A percentile compares a stretch with the other conserved stretches of the same genome.
phyloP scores from a whole-genome alignment of 768 basidiomycete genomes.

The Pleurotus cornucopiae region DNA sequence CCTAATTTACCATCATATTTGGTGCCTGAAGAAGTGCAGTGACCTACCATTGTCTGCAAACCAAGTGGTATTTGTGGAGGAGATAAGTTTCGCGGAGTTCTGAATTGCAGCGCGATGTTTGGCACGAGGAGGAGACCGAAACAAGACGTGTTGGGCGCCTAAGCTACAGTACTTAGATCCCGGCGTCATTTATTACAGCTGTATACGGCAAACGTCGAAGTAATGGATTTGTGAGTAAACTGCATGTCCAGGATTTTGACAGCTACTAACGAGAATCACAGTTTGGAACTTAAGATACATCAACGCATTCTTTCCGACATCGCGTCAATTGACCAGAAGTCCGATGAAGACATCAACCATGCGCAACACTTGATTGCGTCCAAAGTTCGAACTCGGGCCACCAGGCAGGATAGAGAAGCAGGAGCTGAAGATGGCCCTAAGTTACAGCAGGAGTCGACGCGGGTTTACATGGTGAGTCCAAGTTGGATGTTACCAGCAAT shows the following conservation, averaged over 20 bases:
- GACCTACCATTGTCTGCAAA: too few species aligned
- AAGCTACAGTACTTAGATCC: not conserved
- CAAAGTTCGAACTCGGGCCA: conserved; percentile 44
- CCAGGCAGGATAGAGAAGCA: conserved; percentile 20
- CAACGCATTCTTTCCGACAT: conserved; percentile 75
- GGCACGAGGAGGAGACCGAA: not conserved
- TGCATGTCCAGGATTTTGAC: not conserved
- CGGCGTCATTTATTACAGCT: not conserved
- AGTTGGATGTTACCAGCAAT: too few species aligned
- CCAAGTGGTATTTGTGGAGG: too few species aligned
- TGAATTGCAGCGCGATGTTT: not conserved
- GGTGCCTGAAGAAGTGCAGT: too few species aligned
- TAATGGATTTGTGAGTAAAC: conserved; percentile 47
- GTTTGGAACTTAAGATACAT: conserved; percentile 76
- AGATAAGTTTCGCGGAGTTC: too few species aligned
- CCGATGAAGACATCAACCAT: conserved; percentile 40
- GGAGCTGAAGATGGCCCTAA: conserved; percentile 25
- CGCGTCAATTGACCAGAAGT: conserved; percentile 49
- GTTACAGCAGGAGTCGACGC: conserved; percentile 20
- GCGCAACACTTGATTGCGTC: conserved; percentile 58
- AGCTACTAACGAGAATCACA: conserved; percentile 22
- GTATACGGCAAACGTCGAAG: not conserved
- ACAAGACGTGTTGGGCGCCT: not conserved
- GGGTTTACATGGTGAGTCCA: conserved; percentile 57
- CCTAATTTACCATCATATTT: not conserved